Conservation (phyloP, 2,329 filamentous ascomycete genomes). For the Colletotrichum lini region DNA sequence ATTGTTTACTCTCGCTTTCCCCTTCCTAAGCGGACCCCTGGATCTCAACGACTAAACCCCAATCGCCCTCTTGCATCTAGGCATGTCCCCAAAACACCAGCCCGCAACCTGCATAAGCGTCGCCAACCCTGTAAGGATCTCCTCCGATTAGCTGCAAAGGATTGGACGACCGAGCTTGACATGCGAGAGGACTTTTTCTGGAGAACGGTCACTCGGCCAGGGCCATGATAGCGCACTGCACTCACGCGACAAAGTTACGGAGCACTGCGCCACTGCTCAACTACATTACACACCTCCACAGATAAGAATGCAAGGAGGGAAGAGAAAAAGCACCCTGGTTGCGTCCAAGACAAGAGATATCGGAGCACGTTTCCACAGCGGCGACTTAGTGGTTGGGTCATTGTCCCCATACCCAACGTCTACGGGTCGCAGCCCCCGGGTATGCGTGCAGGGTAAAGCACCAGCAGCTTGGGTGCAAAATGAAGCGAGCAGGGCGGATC, state of each 20-base stretch:
- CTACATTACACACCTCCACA: conserved; percentile 27
- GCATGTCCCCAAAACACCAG: conserved; percentile 35
- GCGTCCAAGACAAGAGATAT: conserved; percentile 20
- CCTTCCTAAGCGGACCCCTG: conserved; percentile 37
- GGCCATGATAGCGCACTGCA: conserved; percentile 2
- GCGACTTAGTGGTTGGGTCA: conserved; percentile 1
- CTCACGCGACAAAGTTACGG: conserved; percentile 33
- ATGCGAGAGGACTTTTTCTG: conserved; percentile 21
- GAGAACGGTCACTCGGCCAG: conserved; percentile 6
- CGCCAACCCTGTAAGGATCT: conserved; percentile 34
- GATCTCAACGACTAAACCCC: conserved; percentile 35
- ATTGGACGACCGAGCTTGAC: conserved; percentile 28
- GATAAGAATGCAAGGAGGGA: conserved; percentile 6
- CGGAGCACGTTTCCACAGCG: neutral
- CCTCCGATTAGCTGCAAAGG: conserved; percentile 33
- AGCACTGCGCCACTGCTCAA: conserved; percentile 27
- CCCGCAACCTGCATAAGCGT: conserved; percentile 42
- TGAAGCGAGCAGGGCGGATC: conserved; percentile 11
- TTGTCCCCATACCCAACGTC: neutral
- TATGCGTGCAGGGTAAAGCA: conserved; percentile 31
- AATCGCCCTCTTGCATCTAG: conserved; percentile 38
- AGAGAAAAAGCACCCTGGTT: neutral
- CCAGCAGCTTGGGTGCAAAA: conserved; percentile 22
- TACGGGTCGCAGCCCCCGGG: neutral
- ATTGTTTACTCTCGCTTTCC: conserved; percentile 4